Conservation (phyloP, 1,284 basidiomycete genomes). For the Sutorius eximius region DNA sequence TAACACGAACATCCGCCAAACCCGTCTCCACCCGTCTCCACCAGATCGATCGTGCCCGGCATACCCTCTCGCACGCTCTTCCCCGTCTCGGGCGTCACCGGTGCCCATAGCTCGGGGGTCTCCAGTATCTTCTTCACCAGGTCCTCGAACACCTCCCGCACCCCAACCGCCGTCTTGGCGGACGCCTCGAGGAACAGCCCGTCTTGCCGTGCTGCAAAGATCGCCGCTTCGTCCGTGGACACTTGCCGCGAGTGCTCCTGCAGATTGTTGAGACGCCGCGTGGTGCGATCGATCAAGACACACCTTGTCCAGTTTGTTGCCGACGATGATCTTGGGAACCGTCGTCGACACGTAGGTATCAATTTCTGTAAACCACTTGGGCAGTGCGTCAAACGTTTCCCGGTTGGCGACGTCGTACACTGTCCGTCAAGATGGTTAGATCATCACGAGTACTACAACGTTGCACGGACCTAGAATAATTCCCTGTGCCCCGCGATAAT, state of each 20-base stretch:
- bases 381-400: conserved; percentile 89
- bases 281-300: conserved; percentile 11
- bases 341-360: conserved; percentile 88
- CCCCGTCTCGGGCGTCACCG: conserved; percentile 28
- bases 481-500: conserved; percentile 92
- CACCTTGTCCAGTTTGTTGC: conserved; percentile 95
- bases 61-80: conserved; percentile 25
- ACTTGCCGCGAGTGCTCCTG: conserved; percentile 92
- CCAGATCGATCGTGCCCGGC: conserved; percentile 40
- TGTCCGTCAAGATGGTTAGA: conserved; percentile 28
- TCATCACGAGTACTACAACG: background rate
- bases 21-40: background rate
- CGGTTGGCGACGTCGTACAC: conserved; percentile 94
- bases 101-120: conserved; percentile 67
- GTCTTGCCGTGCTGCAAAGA: conserved; percentile 80
- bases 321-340: conserved; percentile 94
- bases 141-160: conserved; percentile 78
- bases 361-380: conserved; percentile 92
- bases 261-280: background rate
- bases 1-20: conserved; percentile 21
- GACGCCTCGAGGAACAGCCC: conserved; percentile 87
- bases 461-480: conserved; percentile 75
- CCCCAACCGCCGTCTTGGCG: conserved; percentile 84
- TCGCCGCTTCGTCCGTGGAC: conserved; percentile 72
- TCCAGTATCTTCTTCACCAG: conserved; percentile 74